Evolutionary conservation across 176 grass and related monocot genomes (phyloP), one percentile per base, ranked within the genome.

Genomic region (Saccharum officinarum): DNA sequence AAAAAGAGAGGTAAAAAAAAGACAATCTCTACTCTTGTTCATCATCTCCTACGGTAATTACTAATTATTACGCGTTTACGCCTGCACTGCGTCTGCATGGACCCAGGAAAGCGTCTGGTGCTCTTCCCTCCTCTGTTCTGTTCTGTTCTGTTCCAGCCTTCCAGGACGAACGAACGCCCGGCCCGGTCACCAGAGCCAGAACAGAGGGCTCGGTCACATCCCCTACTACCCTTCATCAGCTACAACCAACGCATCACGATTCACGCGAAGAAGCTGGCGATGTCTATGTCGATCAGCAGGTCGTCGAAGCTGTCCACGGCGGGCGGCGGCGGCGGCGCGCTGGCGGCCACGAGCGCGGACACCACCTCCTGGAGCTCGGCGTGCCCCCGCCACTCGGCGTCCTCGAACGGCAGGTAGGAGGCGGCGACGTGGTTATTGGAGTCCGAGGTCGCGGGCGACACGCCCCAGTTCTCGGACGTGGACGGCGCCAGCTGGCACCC

Each of bases 361-460:
- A 95, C 73, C 10, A 95, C 38, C 38, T 90, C 80, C 0, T 84
- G 37, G 47, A 80, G 0, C 41, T 95, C 90, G 10, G 16, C 10
- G 34, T 79, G 78, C 11, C 38, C 87, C 1, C 11, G 20, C 78
- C 54, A 79, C 17, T 71, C 76, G 6, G 28, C 82, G 59, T 82
- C 70, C 0, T 42, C 52, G 64, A 85, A 88, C 60, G 81, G 75
- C 47, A 44, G 34, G 26, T 37, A 47, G 2, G 59, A 23, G 22
- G 36, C 40, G 2, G 41, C 65, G 77, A 31, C 4, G 57, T 75
- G 10, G 62, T 30, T 3, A 23, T 26, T 65, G 8, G 89, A 88
- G 52, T 80, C 87, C 37, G 89, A 93, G 44, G 89, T 97, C 23
- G 91, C 81, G 5, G 91, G 89, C 14, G 73, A 82, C 73, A 66